These are phyloP conservation scores for Trichoderma gamsii DNA, from an alignment of 495 filamentous ascomycete species.

Conservation along the genomic window DNA sequence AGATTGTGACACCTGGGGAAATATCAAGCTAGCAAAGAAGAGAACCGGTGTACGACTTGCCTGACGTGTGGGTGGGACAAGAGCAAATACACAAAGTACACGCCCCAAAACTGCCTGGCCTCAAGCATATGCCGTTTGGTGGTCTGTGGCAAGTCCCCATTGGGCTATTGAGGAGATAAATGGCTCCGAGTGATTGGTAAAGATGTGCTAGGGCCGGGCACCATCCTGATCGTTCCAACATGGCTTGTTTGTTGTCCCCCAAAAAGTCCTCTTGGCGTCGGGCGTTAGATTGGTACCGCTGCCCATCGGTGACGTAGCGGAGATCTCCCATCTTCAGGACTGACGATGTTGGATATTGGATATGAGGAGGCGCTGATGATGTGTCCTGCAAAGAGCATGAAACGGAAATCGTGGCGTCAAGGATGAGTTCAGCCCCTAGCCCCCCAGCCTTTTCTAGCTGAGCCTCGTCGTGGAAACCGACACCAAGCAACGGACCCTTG, in stretches of 20 bases:
- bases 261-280: not conserved
- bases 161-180: conserved; percentile 12
- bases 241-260: not conserved
- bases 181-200: conserved; percentile 13
- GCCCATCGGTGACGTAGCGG: conserved; percentile 12
- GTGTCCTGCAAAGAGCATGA: not conserved
- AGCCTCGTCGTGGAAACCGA: not conserved
- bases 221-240: conserved; percentile 6
- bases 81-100: not conserved
- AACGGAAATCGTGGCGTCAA: conserved; percentile 2
- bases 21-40: conserved; percentile 1
- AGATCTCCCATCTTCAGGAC: not conserved
- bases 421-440: not conserved
- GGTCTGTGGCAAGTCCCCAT: conserved; percentile 13
- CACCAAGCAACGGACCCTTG: not conserved
- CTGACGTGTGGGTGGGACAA: conserved; percentile 13
- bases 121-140: conserved; percentile 12
- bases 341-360: not conserved
- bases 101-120: not conserved
- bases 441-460: not conserved
- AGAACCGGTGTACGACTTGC: conserved; percentile 12
- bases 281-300: conserved; percentile 2
- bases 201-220: not conserved
- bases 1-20: conserved; percentile 1
- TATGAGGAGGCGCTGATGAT: not conserved